Evolutionary conservation across 75 land plant species (phyloP), one percentile per base, ranked within the genome.

Genomic region (Sequoia sempervirens): DNA sequence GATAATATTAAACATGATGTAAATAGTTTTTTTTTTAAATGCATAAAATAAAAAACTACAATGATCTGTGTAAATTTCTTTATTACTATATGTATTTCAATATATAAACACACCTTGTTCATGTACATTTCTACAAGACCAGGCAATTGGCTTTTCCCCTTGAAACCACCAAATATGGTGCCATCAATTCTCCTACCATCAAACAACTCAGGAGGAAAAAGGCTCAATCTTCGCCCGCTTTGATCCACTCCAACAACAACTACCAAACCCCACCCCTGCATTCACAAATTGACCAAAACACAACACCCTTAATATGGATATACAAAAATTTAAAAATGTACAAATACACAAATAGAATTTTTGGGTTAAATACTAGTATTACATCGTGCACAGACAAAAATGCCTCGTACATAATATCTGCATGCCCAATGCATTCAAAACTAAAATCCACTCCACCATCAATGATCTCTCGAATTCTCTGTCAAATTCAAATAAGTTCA

Each of bases 381-480:
- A 94, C 98, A 86, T 91, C 92, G 75, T 89, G 88, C 69, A 95
- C 89, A 20, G 94, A 93, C 64, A 94, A 92, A 32, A 95, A 85
- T 20, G 99, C 99, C 26, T 96, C 88, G 15, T 92, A 75, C 32
- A 97, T 75, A 61, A 94, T 83, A 72, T 87, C 90, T 6, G 91
- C 91, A 82, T 94, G 92, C 52, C 98, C 99, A 40, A 96, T 85
- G 72, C 99, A 97, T 87, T 97, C 99, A 93, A 97, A 94, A 58
- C 91, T 85, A 68, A 94, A 97, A 80, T 95, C 98, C 20, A 94
- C 96, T 12, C 99, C 99, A 68, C 98, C 99, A 79, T 87, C 88
- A 43, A 93, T 92, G 53, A 93, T 84, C 4, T 90, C 88, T 70
- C 89, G 88, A 12, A 96, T 89, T 37, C 93, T 93, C 99, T 95